Base-by-base conservation (phyloP, 768 basidiomycete genomes). In the Tylopilus cervinicoccineus region DNA sequence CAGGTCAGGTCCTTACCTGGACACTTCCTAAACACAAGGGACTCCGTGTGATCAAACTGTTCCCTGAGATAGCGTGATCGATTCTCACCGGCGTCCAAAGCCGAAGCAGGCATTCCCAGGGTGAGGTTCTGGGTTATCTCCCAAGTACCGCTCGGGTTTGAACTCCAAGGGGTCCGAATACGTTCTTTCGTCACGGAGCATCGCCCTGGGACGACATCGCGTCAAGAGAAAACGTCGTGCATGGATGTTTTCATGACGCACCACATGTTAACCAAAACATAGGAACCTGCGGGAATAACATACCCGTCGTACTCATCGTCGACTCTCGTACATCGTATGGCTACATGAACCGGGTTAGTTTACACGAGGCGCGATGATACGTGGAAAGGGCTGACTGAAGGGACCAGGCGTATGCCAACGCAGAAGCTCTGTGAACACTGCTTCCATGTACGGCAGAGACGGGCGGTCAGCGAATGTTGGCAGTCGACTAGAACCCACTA, bases 371-470 rank as follows among this genome's bases (percentile, higher is more conserved):
- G 14, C 9, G 6, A 14, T 16, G 14, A 12, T n/a, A 26, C 4
- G 13, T 4, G 16, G n/a, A 31, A 28, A 20, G 20, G 12, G 23
- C 28, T 2, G 4, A 56, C 49, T 51, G 34, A 48, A 28, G 9
- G 60, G 57, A 26, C 23, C 52, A 17, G 58, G 51, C 6, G 40
- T 32, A 12, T 60, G 51, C 61, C 61, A 63, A 14, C 55, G 55
- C 22, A 59, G 41, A 17, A 62, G 46, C 38, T 67, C 66, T n/a
- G 58, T 63, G 33, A 59, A 47, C 24, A 64, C 10, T 1, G 54
- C 62, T 42, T 57, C 59, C 20, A 67, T 20, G 50, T 67, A 67
- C 10, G 66, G 66, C 8, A 67, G 47, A 24, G 56, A 56, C 0
- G 38, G 33, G 5, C 59, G 54, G 46, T 67, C 65, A 5, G 53